phyloP scores from a whole-genome alignment of 768 basidiomycete genomes.

The Leccinellum luteum region DNA sequence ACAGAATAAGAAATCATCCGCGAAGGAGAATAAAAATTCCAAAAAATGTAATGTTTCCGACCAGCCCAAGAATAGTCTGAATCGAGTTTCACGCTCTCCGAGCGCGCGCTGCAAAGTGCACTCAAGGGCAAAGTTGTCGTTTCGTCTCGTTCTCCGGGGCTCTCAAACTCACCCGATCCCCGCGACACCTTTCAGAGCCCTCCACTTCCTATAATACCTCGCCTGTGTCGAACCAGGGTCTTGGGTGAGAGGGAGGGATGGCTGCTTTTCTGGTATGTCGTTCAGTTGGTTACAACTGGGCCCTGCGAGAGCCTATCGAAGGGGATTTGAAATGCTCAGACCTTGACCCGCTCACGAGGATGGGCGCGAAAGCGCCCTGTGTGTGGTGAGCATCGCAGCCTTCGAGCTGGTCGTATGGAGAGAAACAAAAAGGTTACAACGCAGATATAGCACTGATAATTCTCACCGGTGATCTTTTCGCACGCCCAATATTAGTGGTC shows the following conservation, averaged over 20 bases:
- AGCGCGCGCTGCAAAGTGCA: conserved; percentile 27
- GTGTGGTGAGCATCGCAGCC: conserved; percentile 67
- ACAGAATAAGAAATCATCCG: not conserved
- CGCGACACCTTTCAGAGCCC: conserved; percentile 54
- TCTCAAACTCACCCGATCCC: conserved; percentile 43
- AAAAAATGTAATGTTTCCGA: conserved; percentile 8
- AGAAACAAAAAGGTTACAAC: not conserved
- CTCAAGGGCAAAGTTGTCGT: conserved; percentile 19
- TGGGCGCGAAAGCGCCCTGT: conserved; percentile 39
- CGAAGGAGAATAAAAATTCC: conserved; percentile 5
- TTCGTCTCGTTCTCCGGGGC: not conserved
- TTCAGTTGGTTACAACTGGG: conserved; percentile 54
- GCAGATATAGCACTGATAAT: no score
- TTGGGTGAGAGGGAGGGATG: conserved; percentile 33
- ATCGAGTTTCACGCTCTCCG: conserved; percentile 28
- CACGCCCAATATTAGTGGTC: no score
- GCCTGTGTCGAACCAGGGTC: conserved; percentile 34
- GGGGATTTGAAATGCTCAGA: conserved; percentile 67
- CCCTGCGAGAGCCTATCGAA: conserved; percentile 62
- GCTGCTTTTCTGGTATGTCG: conserved; percentile 67
- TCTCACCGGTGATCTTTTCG: no score
- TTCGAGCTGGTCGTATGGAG: conserved; percentile 42
- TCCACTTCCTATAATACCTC: conserved; percentile 13
- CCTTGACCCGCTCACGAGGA: conserved; percentile 76
- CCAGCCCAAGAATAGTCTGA: conserved; percentile 34